phyloP scores from a whole-genome alignment of 768 basidiomycete species.

The Baorangia bicolor region DNA sequence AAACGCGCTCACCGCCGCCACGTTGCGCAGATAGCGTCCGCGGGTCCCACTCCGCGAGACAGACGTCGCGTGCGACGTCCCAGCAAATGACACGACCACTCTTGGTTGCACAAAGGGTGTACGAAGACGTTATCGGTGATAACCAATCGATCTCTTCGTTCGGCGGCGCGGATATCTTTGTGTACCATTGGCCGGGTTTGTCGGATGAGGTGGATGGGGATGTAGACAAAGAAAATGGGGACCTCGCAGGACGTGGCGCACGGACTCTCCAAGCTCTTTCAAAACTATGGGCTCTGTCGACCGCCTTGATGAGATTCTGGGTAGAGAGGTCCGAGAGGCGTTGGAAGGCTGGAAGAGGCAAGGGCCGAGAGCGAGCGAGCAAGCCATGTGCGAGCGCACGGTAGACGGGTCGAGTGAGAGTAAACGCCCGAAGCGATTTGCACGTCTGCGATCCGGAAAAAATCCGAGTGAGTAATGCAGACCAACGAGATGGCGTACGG shows the following conservation, averaged over 20 bases:
- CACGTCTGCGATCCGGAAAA: constrained; percentile 46
- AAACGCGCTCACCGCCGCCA: neutral
- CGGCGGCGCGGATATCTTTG: constrained; percentile 63
- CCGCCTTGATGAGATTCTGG: constrained; percentile 56
- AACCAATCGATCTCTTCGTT: constrained; percentile 74
- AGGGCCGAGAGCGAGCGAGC: constrained; percentile 62
- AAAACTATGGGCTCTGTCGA: constrained; percentile 60
- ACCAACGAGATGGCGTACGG: neutral
- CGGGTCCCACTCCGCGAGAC: constrained; percentile 70
- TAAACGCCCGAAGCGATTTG: constrained; percentile 57
- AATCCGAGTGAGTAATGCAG: neutral
- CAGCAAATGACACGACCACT: constrained; percentile 75
- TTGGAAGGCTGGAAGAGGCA: constrained; percentile 70
- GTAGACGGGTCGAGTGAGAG: constrained; percentile 66
- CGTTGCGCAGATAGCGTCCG: constrained; percentile 18
- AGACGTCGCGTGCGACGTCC: constrained; percentile 62
- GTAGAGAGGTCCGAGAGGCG: constrained; percentile 65
- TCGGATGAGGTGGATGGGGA: constrained; percentile 29
- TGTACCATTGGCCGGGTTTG: constrained; percentile 52
- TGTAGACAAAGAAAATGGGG: constrained; percentile 29
- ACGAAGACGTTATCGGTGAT: constrained; percentile 72
- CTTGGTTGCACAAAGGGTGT: constrained; percentile 76
- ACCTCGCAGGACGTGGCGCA: constrained; percentile 49
- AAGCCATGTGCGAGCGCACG: constrained; percentile 61
- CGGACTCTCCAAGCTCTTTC: constrained; percentile 63